Evolutionary conservation across 2,329 filamentous ascomycete genomes (phyloP).

Genomic region (Hypoxylon sp.): DNA sequence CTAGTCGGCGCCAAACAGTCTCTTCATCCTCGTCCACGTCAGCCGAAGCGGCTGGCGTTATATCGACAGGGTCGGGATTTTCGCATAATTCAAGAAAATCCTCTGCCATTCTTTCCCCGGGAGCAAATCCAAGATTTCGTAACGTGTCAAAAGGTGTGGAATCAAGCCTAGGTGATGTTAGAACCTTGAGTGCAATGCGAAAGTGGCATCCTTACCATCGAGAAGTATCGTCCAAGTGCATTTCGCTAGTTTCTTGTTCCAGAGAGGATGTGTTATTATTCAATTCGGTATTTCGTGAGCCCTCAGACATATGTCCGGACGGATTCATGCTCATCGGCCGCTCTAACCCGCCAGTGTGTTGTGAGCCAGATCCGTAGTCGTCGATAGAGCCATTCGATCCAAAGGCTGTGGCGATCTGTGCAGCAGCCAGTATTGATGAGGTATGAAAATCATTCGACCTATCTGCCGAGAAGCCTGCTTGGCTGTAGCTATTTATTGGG

Average conservation of each 20-base stretch:
- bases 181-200: constrained; percentile 2
- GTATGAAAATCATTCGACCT: no score
- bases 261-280: constrained; percentile 17
- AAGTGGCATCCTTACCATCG: constrained; percentile 40
- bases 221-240: constrained; percentile 40
- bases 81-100: constrained; percentile 48
- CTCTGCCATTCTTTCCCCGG: constrained; percentile 45
- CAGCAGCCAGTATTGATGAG: constrained; percentile 15
- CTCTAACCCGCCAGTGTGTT: constrained; percentile 25
- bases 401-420: constrained; percentile 31
- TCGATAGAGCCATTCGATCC: constrained; percentile 38
- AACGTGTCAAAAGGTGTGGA: constrained; percentile 46
- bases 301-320: constrained; percentile 21
- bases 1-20: constrained; percentile 47
- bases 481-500: no score
- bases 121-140: constrained; percentile 47
- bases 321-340: constrained; percentile 29
- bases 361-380: constrained; percentile 32
- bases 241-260: constrained; percentile 20
- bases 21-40: constrained; percentile 48
- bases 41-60: constrained; percentile 36
- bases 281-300: constrained; percentile 20
- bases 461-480: no score
- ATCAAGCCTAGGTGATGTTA: constrained; percentile 42
- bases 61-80: constrained; percentile 47